Evolutionary conservation across 768 basidiomycete genomes (phyloP), one percentile per base, ranked within the genome.

Genomic region (Asterophora parasitica): DNA sequence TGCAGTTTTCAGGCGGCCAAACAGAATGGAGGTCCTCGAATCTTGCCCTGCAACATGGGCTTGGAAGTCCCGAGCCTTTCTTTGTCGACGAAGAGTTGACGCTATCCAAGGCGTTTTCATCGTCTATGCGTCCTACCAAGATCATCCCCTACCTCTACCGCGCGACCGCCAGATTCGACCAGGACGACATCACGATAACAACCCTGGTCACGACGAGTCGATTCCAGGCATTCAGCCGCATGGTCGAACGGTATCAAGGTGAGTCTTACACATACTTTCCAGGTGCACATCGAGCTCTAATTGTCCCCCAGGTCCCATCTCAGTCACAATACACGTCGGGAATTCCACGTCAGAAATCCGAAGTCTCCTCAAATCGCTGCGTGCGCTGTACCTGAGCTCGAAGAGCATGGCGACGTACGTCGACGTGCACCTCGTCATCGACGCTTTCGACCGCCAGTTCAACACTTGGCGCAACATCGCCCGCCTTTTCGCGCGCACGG

Each of bases 381-480:
- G 84, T 56, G 69, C 68, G 5, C 70, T 92, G 35, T 86, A 92
- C 66, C 71, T 72, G 4, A 79, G 84, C 7, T 82, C 81, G 3
- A 78, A 78, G 1, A 72, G 67, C 46, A 85, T 92, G 77, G 67
- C 77, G 37, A 68, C 65, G 20, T 82, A 77, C 56, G 88, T 92
- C 42, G 92, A 93, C 61, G 80, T 93, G 10, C 92, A 94, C 60
- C 80, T 94, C 42, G 84, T 93, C 26, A 72, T 92, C 53, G 88
- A 91, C 57, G 75, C 79, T 3, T 87, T 85, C 53, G 83, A 85
- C 51, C 79, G 90, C 4, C 88, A 92, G 61, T 85, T 94, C 73
- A 94, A 94, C 64, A 82, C 87, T 17, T 93, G 90, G 88, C 77
- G 92, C 28, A 93, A 93, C 62, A 78, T 83, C 35, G 92, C 91